Evolutionary conservation across 2,329 filamentous ascomycete species (phyloP), one percentile per base, ranked within the genome.

Genomic region (Botrytis medusae): DNA sequence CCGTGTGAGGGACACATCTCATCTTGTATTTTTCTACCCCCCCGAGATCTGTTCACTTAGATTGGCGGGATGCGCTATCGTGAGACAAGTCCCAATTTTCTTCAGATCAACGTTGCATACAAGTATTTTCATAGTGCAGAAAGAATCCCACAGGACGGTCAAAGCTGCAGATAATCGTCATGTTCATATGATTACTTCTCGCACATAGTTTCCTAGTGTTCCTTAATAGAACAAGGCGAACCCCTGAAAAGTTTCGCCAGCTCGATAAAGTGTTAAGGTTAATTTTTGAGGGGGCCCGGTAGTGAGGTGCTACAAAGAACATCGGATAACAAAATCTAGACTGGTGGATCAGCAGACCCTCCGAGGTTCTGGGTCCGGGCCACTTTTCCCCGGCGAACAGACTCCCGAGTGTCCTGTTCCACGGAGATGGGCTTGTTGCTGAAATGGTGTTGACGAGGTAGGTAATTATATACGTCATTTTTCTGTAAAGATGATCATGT

Each of bases 51-150:
- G 16, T 40, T n/a, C 70, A 71, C 22, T 14, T 22, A 57, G 61
- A 32, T 29, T 40, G 20, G 37, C 25, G 37, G 61, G 37, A 18
- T 42, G 29, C 46, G 10, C 51, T 40, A 29, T 59, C 25, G 60
- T 20, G 51, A 46, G 42, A 72, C 61, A 67, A 67, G 70, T 59
- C 48, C 67, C 48, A 42, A 57, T 20, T 46, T 69, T 64, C 29
- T 67, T 46, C 46, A 37, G 48, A 67, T 72, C 51, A 72, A 67
- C 48, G 70, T 72, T 67, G 48, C 70, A 72, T 72, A 20, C 37
- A 44, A 32, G n/a, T 25, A 61, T 46, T 14, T 29, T 57, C 69
- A 61, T 7, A 4, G 25, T 48, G n/a, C 18, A 14, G 22, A 62
- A 40, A n/a, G 6, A 18, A 32, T 25, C 25, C 16, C 18, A 32